Conservation (phyloP, 495 filamentous ascomycete species). For the Aspergillus cristatus region DNA sequence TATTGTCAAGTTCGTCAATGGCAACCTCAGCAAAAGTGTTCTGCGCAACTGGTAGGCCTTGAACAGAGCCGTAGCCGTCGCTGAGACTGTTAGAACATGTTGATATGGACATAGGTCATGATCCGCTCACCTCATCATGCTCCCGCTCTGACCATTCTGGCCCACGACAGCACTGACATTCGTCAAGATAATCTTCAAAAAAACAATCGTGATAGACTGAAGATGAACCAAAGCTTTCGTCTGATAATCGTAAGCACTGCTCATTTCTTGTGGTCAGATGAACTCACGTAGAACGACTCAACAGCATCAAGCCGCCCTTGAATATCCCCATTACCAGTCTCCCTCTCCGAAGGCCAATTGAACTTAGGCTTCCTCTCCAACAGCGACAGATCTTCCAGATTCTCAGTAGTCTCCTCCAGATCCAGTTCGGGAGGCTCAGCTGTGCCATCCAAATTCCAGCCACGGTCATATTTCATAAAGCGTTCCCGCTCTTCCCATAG, state of each 20-base stretch:
- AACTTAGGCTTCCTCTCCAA: constrained; percentile 19
- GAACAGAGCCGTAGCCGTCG: constrained; percentile 23
- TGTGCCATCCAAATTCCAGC: constrained; percentile 60
- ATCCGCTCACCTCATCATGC: constrained; percentile 23
- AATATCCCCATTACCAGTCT: constrained; percentile 47
- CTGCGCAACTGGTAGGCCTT: constrained; percentile 15
- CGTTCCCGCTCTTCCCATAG: constrained; percentile 88
- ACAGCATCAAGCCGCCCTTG: constrained; percentile 64
- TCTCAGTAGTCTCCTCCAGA: constrained; percentile 9
- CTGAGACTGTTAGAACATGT: constrained; percentile 12
- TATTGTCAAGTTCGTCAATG: constrained; percentile 68
- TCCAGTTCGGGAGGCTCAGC: constrained; percentile 31
- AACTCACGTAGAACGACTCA: constrained; percentile 76
- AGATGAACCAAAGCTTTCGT: constrained; percentile 67
- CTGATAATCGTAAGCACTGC: constrained; percentile 35
- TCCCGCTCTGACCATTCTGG: constrained; percentile 36
- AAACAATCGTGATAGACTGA: constrained; percentile 88
- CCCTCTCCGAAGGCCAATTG: constrained; percentile 33
- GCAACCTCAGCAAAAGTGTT: constrained; percentile 21
- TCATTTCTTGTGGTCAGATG: not conserved
- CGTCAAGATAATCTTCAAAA: constrained; percentile 74
- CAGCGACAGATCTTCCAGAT: constrained; percentile 20
- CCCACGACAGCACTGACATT: constrained; percentile 62
- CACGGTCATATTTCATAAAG: constrained; percentile 84
- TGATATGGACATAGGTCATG: not conserved